Base-by-base conservation (phyloP, 495 filamentous ascomycete species). In the Rostrohypoxylon terebratum region DNA sequence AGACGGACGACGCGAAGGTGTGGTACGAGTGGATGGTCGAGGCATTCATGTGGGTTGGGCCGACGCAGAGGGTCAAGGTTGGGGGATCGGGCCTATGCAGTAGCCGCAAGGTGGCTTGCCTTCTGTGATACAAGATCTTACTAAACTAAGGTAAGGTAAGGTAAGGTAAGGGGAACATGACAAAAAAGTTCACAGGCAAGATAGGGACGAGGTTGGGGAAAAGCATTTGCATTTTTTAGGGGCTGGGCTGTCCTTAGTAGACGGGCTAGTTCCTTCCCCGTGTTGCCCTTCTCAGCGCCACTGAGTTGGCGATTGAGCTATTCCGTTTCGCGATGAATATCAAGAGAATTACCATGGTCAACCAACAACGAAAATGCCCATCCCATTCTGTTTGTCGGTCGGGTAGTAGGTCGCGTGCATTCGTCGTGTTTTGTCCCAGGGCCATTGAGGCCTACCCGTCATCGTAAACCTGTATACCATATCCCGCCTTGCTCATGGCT, bases 11-110 rank as follows among this genome's bases (percentile, higher is more conserved):
- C 74, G 87, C 92, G 18, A 97, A 94, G 81, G 95, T 98, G 11
- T 99, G 96, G 96, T 99, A 99, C 79, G 95, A 99, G 79, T 99
- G 96, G 96, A 85, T 96, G 73, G 90, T 97, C 0, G 96, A 98
- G 78, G 91, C 89, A 21, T 97, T 90, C 75, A 84, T 89, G 18
- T 85, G 83, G 80, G 81, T 84, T 55, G 83, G 84, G n/a, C 87
- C 83, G 16, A 86, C 84, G 57, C 87, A 87, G 68, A 87, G 91
- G 57, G 85, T 94, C 74, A 89, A 92, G 77, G 83, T 98, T 21
- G 93, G 90, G 1, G 85, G 89, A 58, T 94, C 92, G 71, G 94
- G 97, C 54, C 75, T 98, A 75, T 94, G 96, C 75, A 96, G 91
- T 44, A 97, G 93, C 76, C 92, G 93, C 71, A 93, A 93, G 81